Conservation (phyloP, 2,329 filamentous ascomycete genomes). For the Fusarium bulbicola region DNA sequence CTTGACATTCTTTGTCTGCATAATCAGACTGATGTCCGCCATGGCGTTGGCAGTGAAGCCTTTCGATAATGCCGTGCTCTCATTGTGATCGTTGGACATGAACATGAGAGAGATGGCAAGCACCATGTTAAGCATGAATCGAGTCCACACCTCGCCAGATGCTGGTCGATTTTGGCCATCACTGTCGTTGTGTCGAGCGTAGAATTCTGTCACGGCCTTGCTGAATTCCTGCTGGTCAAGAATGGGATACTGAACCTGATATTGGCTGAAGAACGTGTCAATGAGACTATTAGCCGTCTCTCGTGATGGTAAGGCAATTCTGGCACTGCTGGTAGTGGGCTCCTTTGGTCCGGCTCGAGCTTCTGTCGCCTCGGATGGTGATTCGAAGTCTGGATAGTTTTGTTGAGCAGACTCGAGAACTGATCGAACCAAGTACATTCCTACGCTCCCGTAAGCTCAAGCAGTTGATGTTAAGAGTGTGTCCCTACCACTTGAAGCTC, state of each 20-base stretch:
- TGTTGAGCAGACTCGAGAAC: conserved; percentile 10
- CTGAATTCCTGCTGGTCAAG: not conserved
- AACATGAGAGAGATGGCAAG: conserved; percentile 3
- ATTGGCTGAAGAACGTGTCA: conserved; percentile 2
- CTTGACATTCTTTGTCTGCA: conserved; percentile 12
- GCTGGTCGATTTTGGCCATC: accelerated
- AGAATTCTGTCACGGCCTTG: not conserved
- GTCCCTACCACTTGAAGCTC: not conserved
- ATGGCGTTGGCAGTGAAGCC: conserved; percentile 3
- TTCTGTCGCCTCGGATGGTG: not conserved
- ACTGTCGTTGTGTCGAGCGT: not conserved
- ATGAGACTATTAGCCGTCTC: not conserved
- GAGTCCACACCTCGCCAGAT: not conserved
- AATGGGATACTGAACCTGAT: conserved; percentile 15
- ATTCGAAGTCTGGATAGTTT: conserved; percentile 3
- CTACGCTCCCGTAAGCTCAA: not conserved
- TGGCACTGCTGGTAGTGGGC: not conserved
- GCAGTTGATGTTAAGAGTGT: accelerated
- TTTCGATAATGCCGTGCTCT: not conserved
- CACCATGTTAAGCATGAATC: conserved; percentile 19
- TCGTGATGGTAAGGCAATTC: not conserved
- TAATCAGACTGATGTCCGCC: not conserved
- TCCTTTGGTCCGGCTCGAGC: not conserved
- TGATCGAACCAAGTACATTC: conserved; percentile 15
- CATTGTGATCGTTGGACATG: not conserved